Percentiles rank a stretch among this genome's conserved stretches.
Evolutionary conservation across 2,329 filamentous ascomycete genomes (phyloP).

Genomic region (Clarireedia monteithiana): DNA sequence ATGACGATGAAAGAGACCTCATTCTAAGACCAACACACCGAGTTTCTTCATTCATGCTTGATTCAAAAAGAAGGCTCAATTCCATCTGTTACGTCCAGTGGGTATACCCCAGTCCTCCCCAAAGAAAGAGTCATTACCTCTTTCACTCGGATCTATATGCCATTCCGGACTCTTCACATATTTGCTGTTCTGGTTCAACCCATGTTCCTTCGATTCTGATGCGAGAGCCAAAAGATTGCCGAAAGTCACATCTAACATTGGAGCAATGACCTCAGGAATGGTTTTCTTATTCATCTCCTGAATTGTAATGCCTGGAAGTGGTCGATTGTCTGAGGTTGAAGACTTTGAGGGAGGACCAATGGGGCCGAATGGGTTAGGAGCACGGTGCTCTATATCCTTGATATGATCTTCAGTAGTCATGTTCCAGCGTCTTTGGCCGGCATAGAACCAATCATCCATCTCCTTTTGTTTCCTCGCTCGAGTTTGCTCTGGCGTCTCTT

Average conservation of each 20-base stretch:
- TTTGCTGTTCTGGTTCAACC: conserved; percentile 14
- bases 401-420: conserved; percentile 23
- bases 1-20: too few species aligned
- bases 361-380: conserved; percentile 12
- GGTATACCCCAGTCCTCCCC: conserved; percentile 25
- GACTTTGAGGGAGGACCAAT: conserved; percentile 16
- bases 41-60: too few species aligned
- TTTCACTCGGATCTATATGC: conserved; percentile 20
- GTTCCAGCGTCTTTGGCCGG: conserved; percentile 21
- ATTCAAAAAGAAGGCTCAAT: too few species aligned
- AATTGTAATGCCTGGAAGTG: conserved; percentile 11
- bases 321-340: conserved; percentile 9
- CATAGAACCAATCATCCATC: conserved; percentile 25
- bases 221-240: conserved; percentile 23
- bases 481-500: conserved; percentile 4
- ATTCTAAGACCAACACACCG: too few species aligned
- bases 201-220: conserved; percentile 12
- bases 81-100: background rate
- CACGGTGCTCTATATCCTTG: conserved; percentile 14
- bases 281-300: conserved; percentile 21
- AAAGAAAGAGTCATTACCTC: conserved; percentile 25
- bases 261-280: conserved; percentile 15
- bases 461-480: conserved; percentile 10
- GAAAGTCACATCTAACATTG: conserved; percentile 22
- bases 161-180: conserved; percentile 18